These are phyloP conservation scores for Pleurotus citrinopileatus DNA, from an alignment of 768 basidiomycete genomes.

Conservation along the genomic window DNA sequence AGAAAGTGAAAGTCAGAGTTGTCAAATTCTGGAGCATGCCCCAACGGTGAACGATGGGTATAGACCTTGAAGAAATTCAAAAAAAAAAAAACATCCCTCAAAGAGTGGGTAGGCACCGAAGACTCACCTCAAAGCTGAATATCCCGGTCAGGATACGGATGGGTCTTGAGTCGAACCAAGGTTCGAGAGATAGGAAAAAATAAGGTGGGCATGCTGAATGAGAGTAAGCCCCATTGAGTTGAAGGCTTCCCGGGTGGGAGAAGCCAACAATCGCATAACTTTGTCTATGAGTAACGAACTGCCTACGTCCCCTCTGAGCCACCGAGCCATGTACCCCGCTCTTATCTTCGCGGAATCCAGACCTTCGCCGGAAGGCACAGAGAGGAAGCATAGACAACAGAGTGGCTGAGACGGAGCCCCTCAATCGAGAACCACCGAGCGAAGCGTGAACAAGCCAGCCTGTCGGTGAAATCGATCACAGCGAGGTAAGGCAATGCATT, in stretches of 20 bases:
- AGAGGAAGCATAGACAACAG: slow-evolving; percentile 44
- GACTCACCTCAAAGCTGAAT: slow-evolving; percentile 16
- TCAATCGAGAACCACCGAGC: slow-evolving; percentile 15
- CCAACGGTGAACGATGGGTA: slow-evolving; percentile 45
- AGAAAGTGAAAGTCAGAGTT: slow-evolving; percentile 39
- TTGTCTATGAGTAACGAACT: slow-evolving; percentile 78
- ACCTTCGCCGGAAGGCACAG: slow-evolving; percentile 37
- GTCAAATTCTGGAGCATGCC: slow-evolving; percentile 80
- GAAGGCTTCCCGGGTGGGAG: slow-evolving; percentile 37
- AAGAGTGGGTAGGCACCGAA: slow-evolving; percentile 13
- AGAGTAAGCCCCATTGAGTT: slow-evolving; percentile 96
- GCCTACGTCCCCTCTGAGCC: slow-evolving; percentile 34
- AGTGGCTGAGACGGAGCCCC: slow-evolving; percentile 53
- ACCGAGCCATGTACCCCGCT: slow-evolving; percentile 54
- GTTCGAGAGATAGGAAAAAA: slow-evolving; percentile 56
- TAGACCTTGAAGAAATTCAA: slow-evolving; percentile 96
- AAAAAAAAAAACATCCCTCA: slow-evolving; percentile 57
- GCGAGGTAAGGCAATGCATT: slow-evolving; percentile 35
- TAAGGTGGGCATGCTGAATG: slow-evolving; percentile 49
- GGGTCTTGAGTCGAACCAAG: slow-evolving; percentile 40
- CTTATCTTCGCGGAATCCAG: slow-evolving; percentile 70
- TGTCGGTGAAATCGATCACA: slow-evolving; percentile 14
- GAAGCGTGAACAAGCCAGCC: background rate
- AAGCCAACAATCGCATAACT: slow-evolving; percentile 81
- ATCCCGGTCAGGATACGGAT: slow-evolving; percentile 4